Evolutionary conservation across 352 stramenopile species (phyloP).

Genomic region (Hyaloperonospora arabidopsidis): DNA sequence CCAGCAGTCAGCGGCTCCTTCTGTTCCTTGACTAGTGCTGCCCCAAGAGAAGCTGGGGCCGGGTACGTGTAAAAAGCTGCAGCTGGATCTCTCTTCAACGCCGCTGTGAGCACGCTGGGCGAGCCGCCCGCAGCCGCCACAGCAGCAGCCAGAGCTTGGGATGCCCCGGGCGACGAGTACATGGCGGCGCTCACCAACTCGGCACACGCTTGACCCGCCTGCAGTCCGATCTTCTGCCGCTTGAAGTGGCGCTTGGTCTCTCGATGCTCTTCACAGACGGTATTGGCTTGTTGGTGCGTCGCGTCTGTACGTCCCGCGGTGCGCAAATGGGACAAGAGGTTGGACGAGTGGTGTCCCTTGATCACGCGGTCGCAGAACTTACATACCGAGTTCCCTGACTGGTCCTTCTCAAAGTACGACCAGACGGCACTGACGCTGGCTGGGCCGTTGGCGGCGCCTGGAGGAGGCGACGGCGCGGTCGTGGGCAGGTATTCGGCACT

Average conservation of each 20-base stretch:
- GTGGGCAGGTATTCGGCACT: constrained; percentile 20
- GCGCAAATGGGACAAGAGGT: constrained; percentile 70
- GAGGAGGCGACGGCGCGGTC: constrained; percentile 7
- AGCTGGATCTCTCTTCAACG: constrained; percentile 23
- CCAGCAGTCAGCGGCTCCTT: constrained; percentile 16
- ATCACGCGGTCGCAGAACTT: constrained; percentile 83
- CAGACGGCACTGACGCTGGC: constrained; percentile 74
- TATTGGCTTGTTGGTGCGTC: constrained; percentile 63
- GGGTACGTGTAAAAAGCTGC: constrained; percentile 20
- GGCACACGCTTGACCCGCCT: constrained; percentile 16
- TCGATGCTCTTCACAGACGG: constrained; percentile 72
- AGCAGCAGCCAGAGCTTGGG: constrained; percentile 33
- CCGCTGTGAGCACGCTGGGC: constrained; percentile 18
- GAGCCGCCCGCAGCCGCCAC: constrained; percentile 36
- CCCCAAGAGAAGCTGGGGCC: constrained; percentile 2
- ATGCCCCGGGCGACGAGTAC: constrained; percentile 34
- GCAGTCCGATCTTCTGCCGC: constrained; percentile 58
- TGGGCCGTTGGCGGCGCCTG: constrained; percentile 19
- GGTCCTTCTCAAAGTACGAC: constrained; percentile 77
- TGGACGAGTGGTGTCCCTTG: constrained; percentile 81
- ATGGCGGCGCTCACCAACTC: constrained; percentile 36
- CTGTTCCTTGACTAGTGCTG: constrained; percentile 39
- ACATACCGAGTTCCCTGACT: constrained; percentile 68
- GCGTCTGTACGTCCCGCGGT: constrained; percentile 61
- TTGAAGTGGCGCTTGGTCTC: constrained; percentile 75